These are phyloP conservation scores for Eutypella sp. DNA, from an alignment of 2,329 filamentous ascomycete species.

Conservation along the genomic window DNA sequence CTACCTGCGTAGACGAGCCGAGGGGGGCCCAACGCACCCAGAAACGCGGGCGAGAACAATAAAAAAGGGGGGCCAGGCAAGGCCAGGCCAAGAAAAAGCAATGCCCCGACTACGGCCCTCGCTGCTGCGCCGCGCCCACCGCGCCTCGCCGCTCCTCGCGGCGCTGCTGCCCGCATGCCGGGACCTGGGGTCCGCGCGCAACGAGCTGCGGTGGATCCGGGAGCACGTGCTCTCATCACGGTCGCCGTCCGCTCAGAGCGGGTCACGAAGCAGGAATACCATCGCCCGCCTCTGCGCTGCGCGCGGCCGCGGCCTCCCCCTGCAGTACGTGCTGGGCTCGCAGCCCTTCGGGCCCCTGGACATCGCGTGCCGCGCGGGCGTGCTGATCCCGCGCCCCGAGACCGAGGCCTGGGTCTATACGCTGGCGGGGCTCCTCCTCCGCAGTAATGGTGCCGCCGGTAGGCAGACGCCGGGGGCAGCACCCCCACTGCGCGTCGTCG, in stretches of 20 bases:
- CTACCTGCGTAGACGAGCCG: no score
- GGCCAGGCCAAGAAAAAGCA: no score
- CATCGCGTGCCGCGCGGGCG: conserved; percentile 68
- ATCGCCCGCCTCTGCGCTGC: conserved; percentile 38
- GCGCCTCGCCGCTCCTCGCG: conserved; percentile 51
- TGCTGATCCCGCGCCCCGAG: conserved; percentile 80
- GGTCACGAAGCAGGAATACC: background rate
- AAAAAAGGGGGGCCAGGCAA: no score
- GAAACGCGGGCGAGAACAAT: no score
- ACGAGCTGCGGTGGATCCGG: conserved; percentile 69
- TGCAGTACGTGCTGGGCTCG: conserved; percentile 85
- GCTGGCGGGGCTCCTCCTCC: conserved; percentile 42
- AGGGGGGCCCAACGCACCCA: no score
- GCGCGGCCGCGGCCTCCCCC: conserved; percentile 60
- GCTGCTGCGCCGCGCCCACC: conserved; percentile 49
- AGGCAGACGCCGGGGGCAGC: background rate
- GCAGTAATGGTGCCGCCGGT: conserved; percentile 8
- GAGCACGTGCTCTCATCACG: conserved; percentile 43
- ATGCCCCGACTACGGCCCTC: conserved; percentile 62
- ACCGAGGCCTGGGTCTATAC: conserved; percentile 64
- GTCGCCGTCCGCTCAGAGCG: no score
- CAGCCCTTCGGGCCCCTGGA: conserved; percentile 85
- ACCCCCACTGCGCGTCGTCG: conserved; percentile 57
- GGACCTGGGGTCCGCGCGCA: conserved; percentile 56
- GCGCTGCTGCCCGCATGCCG: conserved; percentile 60